Base-by-base conservation (phyloP, 257 asterid genomes). In the Verbascum thapsus region DNA sequence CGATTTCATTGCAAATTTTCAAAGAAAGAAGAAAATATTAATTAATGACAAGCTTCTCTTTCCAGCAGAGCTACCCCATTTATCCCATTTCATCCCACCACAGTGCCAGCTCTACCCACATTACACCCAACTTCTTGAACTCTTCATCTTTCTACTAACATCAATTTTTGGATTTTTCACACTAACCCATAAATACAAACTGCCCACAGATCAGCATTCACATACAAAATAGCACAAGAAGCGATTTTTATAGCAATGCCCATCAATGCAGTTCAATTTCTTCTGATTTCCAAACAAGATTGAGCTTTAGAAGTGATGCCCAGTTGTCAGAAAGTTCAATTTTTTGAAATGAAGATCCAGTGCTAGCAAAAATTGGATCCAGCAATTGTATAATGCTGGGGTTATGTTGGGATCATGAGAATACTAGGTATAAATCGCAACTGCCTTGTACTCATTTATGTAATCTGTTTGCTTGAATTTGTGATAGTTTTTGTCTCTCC, bases 331-430 rank as follows among this genome's bases (percentile, higher is more conserved):
- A 42, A 34, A 3, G 3, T 16, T 39, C 58, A 6, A 18, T 44
- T 34, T 59, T 45, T 53, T 63, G 22, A 61, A 58, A 68, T 64
- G 77, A 73, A 44, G 67, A 61, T 48, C 16, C 68, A 66, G 54
- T 66, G 26, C 5, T 70, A n/a, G n/a, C n/a, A n/a, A n/a, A n/a
- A 73, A 66, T 55, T 72, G 82, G 88, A 85, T 85, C 95, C 83
- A 69, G 83, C 72, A 69, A 69, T 62, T 76, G n/a, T n/a, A 81
- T 76, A 81, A 85, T 85, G 95, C 86, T 79, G 87, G 80, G 77
- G 52, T 38, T 74, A 43, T 77, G 73, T 69, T 67, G 81, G 81
- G 79, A 89, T 66, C 62, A 90, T 87, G 98, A 88, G 83, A 78
- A 73, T 76, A 60, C 72, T 82, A 77, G 95, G 96, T 82, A 77